phyloP scores from a whole-genome alignment of 169 alveolate genomes.

The Plasmodium coatneyi region DNA sequence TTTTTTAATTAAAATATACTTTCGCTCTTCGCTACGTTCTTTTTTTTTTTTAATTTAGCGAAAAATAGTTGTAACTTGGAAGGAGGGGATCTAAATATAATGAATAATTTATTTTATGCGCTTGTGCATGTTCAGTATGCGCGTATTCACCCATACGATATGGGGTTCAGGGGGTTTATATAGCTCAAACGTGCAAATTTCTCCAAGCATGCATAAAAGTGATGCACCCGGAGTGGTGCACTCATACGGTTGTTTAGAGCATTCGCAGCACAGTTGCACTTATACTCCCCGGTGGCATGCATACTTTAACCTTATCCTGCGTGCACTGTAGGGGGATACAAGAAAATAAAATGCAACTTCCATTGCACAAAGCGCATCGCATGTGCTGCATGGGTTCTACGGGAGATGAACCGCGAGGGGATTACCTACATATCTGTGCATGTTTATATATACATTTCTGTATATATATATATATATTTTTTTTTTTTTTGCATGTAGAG shows the following conservation, averaged over 20 bases:
- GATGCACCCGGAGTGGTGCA: background rate
- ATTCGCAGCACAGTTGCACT: background rate
- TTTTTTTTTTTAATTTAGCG: background rate
- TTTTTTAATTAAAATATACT: no score
- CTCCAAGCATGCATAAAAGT: background rate
- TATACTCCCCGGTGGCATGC: background rate
- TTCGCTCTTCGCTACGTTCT: background rate
- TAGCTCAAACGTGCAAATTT: background rate
- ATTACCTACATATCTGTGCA: background rate
- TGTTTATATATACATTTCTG: background rate
- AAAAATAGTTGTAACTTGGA: background rate
- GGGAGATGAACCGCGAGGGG: background rate
- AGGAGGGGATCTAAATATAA: background rate
- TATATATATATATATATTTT: background rate
- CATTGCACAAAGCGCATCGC: background rate
- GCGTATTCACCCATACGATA: background rate
- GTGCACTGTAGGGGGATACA: background rate
- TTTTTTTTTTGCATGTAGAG: background rate
- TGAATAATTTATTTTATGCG: no score
- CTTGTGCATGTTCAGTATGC: background rate
- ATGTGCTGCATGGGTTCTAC: background rate
- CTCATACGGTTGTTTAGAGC: background rate
- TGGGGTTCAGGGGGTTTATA: background rate
- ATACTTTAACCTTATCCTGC: background rate
- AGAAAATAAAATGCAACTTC: background rate